These are phyloP conservation scores for Vanrija sp. DNA, from an alignment of 1,284 basidiomycete genomes.

Conservation along the genomic window DNA sequence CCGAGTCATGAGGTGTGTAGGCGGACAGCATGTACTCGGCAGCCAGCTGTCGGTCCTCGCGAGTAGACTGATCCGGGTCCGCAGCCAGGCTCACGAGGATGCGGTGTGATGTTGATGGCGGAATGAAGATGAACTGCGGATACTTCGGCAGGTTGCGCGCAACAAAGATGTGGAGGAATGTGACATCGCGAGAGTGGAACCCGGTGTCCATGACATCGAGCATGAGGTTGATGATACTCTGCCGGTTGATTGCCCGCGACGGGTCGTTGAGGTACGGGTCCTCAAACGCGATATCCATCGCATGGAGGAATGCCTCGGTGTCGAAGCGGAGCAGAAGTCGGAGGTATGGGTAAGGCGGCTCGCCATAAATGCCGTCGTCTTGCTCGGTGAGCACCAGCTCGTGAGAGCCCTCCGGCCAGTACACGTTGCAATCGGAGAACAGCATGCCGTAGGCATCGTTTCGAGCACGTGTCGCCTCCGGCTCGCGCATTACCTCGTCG, in stretches of 20 bases:
- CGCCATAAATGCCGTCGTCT: constrained; percentile 40
- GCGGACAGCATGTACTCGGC: constrained; percentile 91
- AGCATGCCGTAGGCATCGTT: constrained; percentile 72
- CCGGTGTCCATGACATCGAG: constrained; percentile 61
- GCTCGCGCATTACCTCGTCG: constrained; percentile 63
- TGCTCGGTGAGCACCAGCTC: constrained; percentile 39
- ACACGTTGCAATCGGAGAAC: constrained; percentile 73
- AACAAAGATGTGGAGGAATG: constrained; percentile 91
- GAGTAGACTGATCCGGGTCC: constrained; percentile 67
- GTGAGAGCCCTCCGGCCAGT: constrained; percentile 61
- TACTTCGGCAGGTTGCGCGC: constrained; percentile 97
- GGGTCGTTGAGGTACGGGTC: constrained; percentile 82
- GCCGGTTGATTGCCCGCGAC: constrained; percentile 61
- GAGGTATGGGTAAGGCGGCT: constrained; percentile 84
- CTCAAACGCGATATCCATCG: constrained; percentile 91
- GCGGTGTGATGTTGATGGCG: constrained; percentile 64
- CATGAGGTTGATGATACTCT: constrained; percentile 78
- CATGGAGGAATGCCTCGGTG: constrained; percentile 89
- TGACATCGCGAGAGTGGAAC: constrained; percentile 62
- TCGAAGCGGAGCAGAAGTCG: constrained; percentile 82
- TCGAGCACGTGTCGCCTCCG: constrained; percentile 65
- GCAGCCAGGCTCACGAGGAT: constrained; percentile 74
- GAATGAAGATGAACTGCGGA: constrained; percentile 75
- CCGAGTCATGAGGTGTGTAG: constrained; percentile 76
- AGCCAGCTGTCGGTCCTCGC: constrained; percentile 91